Evolutionary conservation across 2,329 filamentous ascomycete genomes (phyloP).

Genomic region (Fusarium sp.): DNA sequence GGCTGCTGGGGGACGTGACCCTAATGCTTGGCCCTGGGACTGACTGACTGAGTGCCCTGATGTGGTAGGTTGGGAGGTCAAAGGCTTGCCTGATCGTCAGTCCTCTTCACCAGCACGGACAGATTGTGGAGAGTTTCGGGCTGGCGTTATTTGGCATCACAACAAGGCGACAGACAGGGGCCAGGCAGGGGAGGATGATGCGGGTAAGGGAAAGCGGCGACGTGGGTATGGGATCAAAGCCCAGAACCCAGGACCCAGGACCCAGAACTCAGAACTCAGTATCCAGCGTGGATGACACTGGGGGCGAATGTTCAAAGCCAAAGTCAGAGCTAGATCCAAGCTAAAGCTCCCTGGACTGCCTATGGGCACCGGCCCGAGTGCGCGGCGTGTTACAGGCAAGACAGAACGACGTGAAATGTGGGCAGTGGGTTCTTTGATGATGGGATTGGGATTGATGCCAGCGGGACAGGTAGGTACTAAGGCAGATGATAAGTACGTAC

Average conservation of each 20-base stretch:
- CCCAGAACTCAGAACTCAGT: conserved; percentile 20
- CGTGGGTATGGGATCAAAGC: conserved; percentile 37
- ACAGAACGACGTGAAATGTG: conserved; percentile 21
- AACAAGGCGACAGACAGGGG: conserved; percentile 40
- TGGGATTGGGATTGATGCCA: conserved; percentile 1
- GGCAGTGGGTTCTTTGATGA: conserved; percentile 10
- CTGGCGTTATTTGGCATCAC: conserved; percentile 44
- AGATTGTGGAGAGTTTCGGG: conserved; percentile 41
- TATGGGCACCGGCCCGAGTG: conserved; percentile 30
- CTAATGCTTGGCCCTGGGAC: conserved; percentile 25
- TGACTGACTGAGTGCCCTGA: conserved; percentile 22
- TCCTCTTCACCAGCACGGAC: conserved; percentile 31
- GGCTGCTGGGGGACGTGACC: conserved; percentile 18
- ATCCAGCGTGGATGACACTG: conserved; percentile 27
- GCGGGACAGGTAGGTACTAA: conserved; percentile 6
- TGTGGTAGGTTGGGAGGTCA: conserved; percentile 11
- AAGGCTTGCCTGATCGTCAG: conserved; percentile 31
- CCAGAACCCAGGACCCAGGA: conserved; percentile 26
- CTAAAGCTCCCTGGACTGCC: conserved; percentile 9
- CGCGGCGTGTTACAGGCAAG: conserved; percentile 24
- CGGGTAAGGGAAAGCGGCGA: conserved; percentile 44
- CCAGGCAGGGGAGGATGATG: conserved; percentile 39
- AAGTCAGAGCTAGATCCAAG: neutral
- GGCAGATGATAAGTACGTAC: conserved; percentile 3
- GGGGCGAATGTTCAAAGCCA: conserved; percentile 17